These are phyloP conservation scores for Aspergillus fischeri DNA, from an alignment of 2,329 filamentous ascomycete genomes.

Conservation along the genomic window DNA sequence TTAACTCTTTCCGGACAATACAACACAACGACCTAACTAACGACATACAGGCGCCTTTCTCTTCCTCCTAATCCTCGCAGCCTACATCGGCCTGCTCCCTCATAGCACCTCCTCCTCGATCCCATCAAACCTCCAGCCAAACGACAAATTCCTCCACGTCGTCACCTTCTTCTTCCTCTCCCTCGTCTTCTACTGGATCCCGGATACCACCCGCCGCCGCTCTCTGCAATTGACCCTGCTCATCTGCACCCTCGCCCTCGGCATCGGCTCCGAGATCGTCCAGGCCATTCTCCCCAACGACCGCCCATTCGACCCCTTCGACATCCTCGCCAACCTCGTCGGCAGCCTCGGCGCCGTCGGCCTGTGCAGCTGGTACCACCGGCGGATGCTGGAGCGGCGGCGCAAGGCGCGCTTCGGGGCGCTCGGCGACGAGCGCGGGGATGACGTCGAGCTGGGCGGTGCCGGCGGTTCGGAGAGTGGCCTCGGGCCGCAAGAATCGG, in stretches of 20 bases:
- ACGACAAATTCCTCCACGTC: constrained; percentile 87
- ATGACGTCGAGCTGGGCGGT: constrained; percentile 70
- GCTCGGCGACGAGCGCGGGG: constrained; percentile 50
- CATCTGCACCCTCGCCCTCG: constrained; percentile 65
- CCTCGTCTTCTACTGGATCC: constrained; percentile 85
- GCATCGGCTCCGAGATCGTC: constrained; percentile 56
- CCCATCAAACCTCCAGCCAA: constrained; percentile 55
- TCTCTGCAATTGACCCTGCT: constrained; percentile 78
- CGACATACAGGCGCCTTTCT: constrained; percentile 57
- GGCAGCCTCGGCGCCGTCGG: constrained; percentile 70
- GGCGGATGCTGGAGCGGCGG: constrained; percentile 87
- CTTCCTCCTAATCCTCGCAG: constrained; percentile 67
- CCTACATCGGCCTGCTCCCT: constrained; percentile 72
- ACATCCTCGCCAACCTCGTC: constrained; percentile 82
- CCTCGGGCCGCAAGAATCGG: constrained; percentile 57
- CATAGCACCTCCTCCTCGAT: constrained; percentile 35
- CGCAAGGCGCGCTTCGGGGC: constrained; percentile 69
- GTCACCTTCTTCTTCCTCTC: constrained; percentile 88
- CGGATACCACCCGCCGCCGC: constrained; percentile 84
- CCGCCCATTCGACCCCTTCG: constrained; percentile 70
- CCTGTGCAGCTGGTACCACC: constrained; percentile 87
- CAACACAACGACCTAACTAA: constrained; percentile 10
- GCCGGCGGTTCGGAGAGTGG: constrained; percentile 42
- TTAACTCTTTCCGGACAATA: background rate
- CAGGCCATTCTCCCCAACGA: constrained; percentile 65